These are phyloP conservation scores for Penicillium paradoxum DNA, from an alignment of 495 filamentous ascomycete genomes.

Conservation along the genomic window DNA sequence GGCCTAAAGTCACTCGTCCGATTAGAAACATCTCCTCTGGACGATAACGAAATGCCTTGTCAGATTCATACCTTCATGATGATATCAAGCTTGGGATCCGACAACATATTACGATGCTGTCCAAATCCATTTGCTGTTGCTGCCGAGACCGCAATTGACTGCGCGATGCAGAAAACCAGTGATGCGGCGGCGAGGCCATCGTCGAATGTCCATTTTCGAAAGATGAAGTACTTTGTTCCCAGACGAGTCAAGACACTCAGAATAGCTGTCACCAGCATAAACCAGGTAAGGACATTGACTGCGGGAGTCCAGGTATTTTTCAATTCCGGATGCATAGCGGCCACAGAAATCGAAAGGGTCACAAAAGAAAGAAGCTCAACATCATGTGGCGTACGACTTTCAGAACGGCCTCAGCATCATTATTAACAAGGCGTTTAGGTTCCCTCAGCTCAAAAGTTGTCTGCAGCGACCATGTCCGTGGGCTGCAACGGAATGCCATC, in stretches of 20 bases:
- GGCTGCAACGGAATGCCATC: too few relatives aligned
- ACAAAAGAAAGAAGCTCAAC: neutral
- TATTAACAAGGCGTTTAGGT: too few relatives aligned
- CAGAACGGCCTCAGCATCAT: too few relatives aligned
- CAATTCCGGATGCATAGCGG: conserved; percentile 12
- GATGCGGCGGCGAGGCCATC: conserved; percentile 22
- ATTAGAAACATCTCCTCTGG: neutral
- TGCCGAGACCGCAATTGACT: conserved; percentile 20
- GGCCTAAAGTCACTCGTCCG: conserved; percentile 9
- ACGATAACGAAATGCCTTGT: neutral
- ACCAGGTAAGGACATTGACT: conserved; percentile 17
- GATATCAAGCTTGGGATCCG: neutral
- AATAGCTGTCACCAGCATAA: conserved; percentile 15
- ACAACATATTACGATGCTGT: conserved; percentile 13
- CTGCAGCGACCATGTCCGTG: too few relatives aligned
- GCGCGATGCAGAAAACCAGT: conserved; percentile 32
- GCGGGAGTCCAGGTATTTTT: conserved; percentile 14
- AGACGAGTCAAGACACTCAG: conserved; percentile 16
- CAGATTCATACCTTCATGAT: conserved; percentile 13
- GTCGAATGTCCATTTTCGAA: conserved; percentile 13
- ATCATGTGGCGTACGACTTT: too few relatives aligned
- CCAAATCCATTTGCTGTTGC: conserved; percentile 21
- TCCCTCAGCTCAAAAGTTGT: too few relatives aligned
- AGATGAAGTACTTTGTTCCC: conserved; percentile 14
- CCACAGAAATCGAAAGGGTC: neutral